phyloP scores from a whole-genome alignment of 73 alveolate genomes.

The Breviolum minutum region DNA sequence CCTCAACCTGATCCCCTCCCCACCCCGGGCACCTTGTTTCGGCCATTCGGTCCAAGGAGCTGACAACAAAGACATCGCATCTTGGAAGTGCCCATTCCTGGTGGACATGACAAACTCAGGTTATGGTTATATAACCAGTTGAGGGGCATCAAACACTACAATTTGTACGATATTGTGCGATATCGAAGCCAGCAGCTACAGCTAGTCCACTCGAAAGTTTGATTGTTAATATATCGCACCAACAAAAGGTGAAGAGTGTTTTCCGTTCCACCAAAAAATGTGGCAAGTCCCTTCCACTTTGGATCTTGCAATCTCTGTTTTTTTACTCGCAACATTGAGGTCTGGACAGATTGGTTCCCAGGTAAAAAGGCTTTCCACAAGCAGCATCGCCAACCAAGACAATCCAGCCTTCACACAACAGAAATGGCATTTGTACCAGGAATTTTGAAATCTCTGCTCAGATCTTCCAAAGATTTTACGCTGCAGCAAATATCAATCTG shows the following conservation, averaged over 20 bases:
- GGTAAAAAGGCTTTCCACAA: conserved; percentile 88
- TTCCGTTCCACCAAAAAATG: background rate
- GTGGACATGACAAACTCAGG: no score
- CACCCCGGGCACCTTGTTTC: no score
- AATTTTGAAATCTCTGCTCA: background rate
- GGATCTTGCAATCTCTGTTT: background rate
- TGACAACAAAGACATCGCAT: conserved; percentile 70
- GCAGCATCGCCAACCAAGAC: conserved; percentile 92
- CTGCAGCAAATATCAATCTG: background rate
- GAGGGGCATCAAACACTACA: no score
- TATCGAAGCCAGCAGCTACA: no score
- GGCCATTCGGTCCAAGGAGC: conserved; percentile 69
- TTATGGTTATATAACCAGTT: no score
- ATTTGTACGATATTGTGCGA: no score
- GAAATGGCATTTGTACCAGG: background rate
- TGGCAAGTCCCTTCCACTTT: background rate
- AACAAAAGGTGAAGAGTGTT: background rate
- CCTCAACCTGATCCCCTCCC: no score
- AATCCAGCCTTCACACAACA: conserved; percentile 37
- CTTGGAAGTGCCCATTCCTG: conserved; percentile 87
- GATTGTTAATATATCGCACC: no score
- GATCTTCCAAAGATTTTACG: no score
- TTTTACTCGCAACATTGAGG: background rate
- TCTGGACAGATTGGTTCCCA: conserved; percentile 56
- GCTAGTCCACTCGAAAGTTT: no score